Evolutionary conservation across 345 rosid species (phyloP).

Genomic region (Populus davidiana): DNA sequence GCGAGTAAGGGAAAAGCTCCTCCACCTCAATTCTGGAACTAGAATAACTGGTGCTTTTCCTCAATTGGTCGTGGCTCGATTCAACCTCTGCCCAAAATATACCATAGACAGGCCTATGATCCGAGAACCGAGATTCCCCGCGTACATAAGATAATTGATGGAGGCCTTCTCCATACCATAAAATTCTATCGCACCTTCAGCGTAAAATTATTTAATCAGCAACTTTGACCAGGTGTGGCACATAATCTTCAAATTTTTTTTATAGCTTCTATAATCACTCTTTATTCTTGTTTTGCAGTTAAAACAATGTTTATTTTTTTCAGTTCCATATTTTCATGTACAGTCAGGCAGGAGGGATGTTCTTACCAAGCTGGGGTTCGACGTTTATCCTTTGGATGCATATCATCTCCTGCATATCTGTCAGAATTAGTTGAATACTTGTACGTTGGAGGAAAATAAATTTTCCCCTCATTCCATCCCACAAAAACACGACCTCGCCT

Average conservation of each 20-base stretch:
- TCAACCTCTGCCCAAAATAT: conserved; percentile 90
- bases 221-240: neutral
- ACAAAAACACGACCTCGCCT: conserved; percentile 74
- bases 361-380: conserved; percentile 98
- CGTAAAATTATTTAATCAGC: conserved; percentile 20
- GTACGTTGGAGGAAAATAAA: conserved; percentile 97
- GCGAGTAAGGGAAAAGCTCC: conserved; percentile 86
- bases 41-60: conserved; percentile 68
- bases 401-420: conserved; percentile 86
- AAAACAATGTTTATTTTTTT: neutral
- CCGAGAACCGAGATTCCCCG: conserved; percentile 93
- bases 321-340: neutral
- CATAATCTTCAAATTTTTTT: neutral
- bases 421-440: conserved; percentile 96
- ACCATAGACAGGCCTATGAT: conserved; percentile 97
- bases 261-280: neutral
- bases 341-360: neutral
- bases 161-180: conserved; percentile 95
- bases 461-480: conserved; percentile 95
- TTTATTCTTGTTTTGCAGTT: neutral
- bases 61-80: conserved; percentile 66
- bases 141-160: conserved; percentile 86
- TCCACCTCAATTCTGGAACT: conserved; percentile 79
- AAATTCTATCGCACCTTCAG: conserved; percentile 88
- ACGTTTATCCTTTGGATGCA: conserved; percentile 93